These are phyloP conservation scores for Tilletiopsis washingtonensis DNA, from an alignment of 1,284 basidiomycete genomes.

Conservation along the genomic window DNA sequence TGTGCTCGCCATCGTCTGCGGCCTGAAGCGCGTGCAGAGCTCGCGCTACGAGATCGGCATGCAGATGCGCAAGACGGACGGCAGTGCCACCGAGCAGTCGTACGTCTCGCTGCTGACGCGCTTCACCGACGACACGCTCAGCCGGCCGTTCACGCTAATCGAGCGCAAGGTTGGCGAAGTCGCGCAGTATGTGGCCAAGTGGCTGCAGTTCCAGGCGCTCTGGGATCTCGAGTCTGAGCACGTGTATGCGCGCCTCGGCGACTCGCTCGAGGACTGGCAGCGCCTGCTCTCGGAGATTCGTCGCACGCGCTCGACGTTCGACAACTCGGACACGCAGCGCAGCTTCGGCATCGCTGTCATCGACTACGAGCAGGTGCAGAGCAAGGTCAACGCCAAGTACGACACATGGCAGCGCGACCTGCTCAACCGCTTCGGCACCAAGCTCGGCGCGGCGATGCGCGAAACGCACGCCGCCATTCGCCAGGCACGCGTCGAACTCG, in stretches of 20 bases:
- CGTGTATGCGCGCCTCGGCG: conserved; percentile 87
- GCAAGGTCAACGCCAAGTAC: conserved; percentile 94
- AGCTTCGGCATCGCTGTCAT: conserved; percentile 84
- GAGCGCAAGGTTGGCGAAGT: conserved; percentile 80
- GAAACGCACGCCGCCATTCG: conserved; percentile 86
- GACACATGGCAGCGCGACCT: conserved; percentile 96
- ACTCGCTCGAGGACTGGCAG: conserved; percentile 87
- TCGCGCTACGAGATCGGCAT: conserved; percentile 78
- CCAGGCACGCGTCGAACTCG: conserved; percentile 87
- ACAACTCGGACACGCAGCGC: conserved; percentile 87
- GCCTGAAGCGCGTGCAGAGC: conserved; percentile 77
- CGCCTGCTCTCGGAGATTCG: conserved; percentile 89
- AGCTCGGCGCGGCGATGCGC: conserved; percentile 88
- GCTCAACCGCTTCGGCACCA: conserved; percentile 78
- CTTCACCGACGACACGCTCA: conserved; percentile 66
- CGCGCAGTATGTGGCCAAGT: conserved; percentile 84
- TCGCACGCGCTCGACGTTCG: conserved; percentile 88
- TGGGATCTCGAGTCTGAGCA: conserved; percentile 98
- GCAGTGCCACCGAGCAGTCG: conserved; percentile 13
- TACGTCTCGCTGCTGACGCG: conserved; percentile 74
- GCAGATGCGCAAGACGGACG: conserved; percentile 22
- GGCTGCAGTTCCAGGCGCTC: conserved; percentile 96
- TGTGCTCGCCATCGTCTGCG: conserved; percentile 69
- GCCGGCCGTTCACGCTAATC: conserved; percentile 75
- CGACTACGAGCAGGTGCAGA: conserved; percentile 95